These are phyloP conservation scores for Trichomonas tenax DNA, from an alignment of 208 protist genomes.

Conservation along the genomic window DNA sequence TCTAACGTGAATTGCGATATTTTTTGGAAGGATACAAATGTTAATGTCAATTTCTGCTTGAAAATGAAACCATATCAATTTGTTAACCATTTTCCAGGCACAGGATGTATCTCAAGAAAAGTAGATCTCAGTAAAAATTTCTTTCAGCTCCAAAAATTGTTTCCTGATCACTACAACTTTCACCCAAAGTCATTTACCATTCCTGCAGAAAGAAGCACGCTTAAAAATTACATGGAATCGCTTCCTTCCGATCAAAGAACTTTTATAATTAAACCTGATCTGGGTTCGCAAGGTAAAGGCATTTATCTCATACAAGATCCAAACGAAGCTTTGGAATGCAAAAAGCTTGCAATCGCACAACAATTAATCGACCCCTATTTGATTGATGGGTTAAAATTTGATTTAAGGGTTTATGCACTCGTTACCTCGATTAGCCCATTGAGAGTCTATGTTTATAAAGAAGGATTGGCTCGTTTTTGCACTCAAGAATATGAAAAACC, in stretches of 20 bases:
- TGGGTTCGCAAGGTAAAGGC: background rate
- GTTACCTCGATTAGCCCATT: slow-evolving; percentile 31
- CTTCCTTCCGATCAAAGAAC: background rate
- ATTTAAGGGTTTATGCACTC: slow-evolving; percentile 22
- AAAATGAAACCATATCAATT: background rate
- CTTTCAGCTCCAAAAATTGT: background rate
- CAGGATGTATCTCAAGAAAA: background rate
- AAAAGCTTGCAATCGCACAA: background rate
- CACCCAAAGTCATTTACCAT: background rate
- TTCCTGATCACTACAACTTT: slow-evolving; percentile 17
- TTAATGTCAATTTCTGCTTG: background rate
- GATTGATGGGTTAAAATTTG: slow-evolving; percentile 24
- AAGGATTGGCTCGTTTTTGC: slow-evolving; percentile 37
- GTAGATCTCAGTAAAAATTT: background rate
- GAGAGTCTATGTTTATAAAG: slow-evolving; percentile 38
- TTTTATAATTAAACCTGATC: slow-evolving; percentile 26
- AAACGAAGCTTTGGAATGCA: background rate
- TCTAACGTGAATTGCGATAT: background rate
- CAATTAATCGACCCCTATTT: slow-evolving; percentile 23
- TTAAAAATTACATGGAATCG: background rate
- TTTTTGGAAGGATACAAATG: background rate
- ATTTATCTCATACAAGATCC: background rate
- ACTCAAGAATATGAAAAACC: slow-evolving; percentile 36
- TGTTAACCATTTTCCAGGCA: background rate
- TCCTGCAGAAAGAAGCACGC: background rate